Percentiles rank a stretch among this genome's conserved stretches.
These are phyloP conservation scores for Sugiyamaella chiloensis DNA, from an alignment of 805 yeast genomes.

Conservation along the genomic window DNA sequence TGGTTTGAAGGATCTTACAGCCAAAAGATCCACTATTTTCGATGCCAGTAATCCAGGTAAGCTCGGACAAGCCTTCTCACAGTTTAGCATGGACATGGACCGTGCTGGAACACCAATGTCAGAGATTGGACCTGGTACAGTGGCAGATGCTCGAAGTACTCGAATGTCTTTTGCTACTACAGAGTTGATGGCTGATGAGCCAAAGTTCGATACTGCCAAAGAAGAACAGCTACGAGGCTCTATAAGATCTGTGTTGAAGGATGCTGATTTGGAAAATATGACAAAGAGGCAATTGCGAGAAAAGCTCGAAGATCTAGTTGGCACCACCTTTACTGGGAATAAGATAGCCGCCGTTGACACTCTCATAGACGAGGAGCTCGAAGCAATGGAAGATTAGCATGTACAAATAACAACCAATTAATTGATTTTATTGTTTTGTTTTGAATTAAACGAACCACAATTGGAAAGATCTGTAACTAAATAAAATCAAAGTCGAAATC, in stretches of 20 bases:
- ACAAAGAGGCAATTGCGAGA: conserved; percentile 36
- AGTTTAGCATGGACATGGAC: conserved; percentile 16
- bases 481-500: too few species aligned
- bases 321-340: conserved; percentile 32
- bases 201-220: conserved; percentile 17
- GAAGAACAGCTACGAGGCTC: conserved; percentile 31
- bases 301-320: conserved; percentile 36
- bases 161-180: conserved; percentile 17
- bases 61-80: conserved; percentile 18
- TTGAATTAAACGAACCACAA: too few species aligned
- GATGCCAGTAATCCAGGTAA: conserved; percentile 14
- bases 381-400: conserved; percentile 21
- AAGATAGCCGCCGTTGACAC: conserved; percentile 31
- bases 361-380: conserved; percentile 36
- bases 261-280: conserved; percentile 35
- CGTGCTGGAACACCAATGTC: conserved; percentile 17
- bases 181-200: conserved; percentile 15
- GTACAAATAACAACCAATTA: too few species aligned
- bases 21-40: conserved; percentile 15
- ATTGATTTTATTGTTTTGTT: too few species aligned
- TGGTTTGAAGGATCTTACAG: conserved; percentile 27
- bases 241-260: conserved; percentile 30
- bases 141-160: conserved; percentile 9
- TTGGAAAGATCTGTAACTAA: too few species aligned
- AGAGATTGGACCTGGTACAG: conserved; percentile 12